phyloP scores from a whole-genome alignment of 305 asterid species.

The Rubia occidens region DNA sequence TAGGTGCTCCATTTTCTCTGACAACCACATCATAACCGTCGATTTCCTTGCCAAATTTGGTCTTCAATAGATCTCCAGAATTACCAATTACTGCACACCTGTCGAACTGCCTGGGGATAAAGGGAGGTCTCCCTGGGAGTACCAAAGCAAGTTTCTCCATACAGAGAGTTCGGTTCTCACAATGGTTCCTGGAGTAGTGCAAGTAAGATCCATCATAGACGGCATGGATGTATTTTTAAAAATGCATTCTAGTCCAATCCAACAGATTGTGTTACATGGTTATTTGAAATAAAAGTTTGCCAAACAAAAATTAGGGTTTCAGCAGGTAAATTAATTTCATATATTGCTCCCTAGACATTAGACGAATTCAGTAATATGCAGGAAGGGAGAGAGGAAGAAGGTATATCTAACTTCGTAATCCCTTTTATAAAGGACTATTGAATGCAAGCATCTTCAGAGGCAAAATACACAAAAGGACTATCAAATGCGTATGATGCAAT shows the following conservation, averaged over 20 bases:
- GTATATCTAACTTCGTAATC: background rate
- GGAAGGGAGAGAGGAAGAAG: background rate
- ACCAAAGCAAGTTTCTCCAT: constrained; percentile 84
- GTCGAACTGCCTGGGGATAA: constrained; percentile 63
- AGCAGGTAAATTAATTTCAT: background rate
- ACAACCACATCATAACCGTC: constrained; percentile 74
- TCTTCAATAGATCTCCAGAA: constrained; percentile 91
- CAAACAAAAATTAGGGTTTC: background rate
- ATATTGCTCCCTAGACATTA: background rate
- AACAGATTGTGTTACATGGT: background rate
- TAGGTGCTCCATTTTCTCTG: constrained; percentile 97
- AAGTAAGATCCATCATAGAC: constrained; percentile 4
- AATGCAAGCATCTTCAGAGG: background rate
- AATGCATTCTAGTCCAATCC: background rate
- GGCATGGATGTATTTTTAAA: background rate
- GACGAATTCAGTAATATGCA: background rate
- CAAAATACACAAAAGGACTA: background rate
- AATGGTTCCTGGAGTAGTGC: constrained; percentile 50
- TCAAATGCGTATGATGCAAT: background rate
- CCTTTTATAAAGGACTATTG: background rate
- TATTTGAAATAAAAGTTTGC: constrained; percentile 7
- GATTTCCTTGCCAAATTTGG: constrained; percentile 84
- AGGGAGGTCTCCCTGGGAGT: constrained; percentile 82
- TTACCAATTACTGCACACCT: constrained; percentile 97
- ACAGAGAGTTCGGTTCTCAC: constrained; percentile 77